Conservation (phyloP, 2,329 filamentous ascomycete genomes). For the Tolypocladium amazonense region DNA sequence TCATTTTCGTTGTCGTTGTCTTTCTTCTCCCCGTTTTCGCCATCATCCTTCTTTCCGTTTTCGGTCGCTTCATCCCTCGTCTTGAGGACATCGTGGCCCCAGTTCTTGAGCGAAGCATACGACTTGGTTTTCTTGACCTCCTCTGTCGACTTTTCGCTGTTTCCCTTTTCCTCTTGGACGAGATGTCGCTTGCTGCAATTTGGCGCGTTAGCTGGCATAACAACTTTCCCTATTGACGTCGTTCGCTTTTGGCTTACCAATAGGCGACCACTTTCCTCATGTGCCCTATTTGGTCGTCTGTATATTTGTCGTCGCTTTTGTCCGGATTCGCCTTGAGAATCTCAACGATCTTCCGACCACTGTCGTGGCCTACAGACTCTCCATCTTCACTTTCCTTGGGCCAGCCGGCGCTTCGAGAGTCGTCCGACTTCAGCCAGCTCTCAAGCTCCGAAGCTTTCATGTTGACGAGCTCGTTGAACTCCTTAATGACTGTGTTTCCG, state of each 20-base stretch:
- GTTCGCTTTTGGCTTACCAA: constrained; percentile 24
- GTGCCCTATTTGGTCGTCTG: constrained; percentile 42
- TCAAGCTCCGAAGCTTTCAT: constrained; percentile 52
- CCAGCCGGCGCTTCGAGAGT: constrained; percentile 50
- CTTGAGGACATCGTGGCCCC: constrained; percentile 45
- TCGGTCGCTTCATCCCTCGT: constrained; percentile 10
- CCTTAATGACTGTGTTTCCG: constrained; percentile 27
- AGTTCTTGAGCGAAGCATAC: constrained; percentile 53
- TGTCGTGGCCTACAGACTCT: constrained; percentile 54
- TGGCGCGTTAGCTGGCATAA: background rate
- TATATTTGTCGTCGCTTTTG: constrained; percentile 45
- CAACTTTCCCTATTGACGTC: background rate
- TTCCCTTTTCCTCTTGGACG: constrained; percentile 50
- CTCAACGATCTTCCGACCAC: constrained; percentile 51
- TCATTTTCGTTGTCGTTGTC: constrained; percentile 3
- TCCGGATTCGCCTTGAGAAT: constrained; percentile 52
- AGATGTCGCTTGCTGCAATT: constrained; percentile 46
- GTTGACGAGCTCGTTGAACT: constrained; percentile 58
- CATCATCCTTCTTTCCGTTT: constrained; percentile 4
- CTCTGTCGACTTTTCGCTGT: constrained; percentile 36
- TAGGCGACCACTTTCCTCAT: constrained; percentile 56
- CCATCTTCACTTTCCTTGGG: constrained; percentile 43
- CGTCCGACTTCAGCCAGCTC: constrained; percentile 48
- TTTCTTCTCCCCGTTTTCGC: constrained; percentile 3
- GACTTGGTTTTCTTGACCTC: constrained; percentile 38